These are phyloP conservation scores for Mortierella sp. DNA, from an alignment of 371 early-diverging fungal species.

Conservation along the genomic window DNA sequence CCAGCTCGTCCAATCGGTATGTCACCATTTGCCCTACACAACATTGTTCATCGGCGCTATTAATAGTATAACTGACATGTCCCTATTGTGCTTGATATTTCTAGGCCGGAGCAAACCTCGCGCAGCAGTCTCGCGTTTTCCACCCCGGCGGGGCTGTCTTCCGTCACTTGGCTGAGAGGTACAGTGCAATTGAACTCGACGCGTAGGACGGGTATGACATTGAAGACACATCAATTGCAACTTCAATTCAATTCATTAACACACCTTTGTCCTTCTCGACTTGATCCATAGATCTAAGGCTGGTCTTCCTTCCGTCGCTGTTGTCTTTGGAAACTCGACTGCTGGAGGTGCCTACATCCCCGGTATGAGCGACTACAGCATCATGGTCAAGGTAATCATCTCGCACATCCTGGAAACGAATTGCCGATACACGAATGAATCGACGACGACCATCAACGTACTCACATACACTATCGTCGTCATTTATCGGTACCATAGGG, in stretches of 20 bases:
- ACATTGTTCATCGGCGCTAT: too few relatives aligned
- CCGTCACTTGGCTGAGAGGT: conserved; percentile 74
- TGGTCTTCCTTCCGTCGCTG: conserved; percentile 75
- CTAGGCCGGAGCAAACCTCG: conserved; percentile 82
- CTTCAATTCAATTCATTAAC: not conserved
- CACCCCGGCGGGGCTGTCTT: conserved; percentile 81
- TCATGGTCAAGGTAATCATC: conserved; percentile 74
- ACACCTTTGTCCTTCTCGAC: not conserved
- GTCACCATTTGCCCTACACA: not conserved
- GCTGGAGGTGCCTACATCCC: conserved; percentile 85
- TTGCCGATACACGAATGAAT: not conserved
- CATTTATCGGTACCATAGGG: conserved; percentile 50
- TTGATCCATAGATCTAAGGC: conserved; percentile 75
- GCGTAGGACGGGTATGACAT: not conserved
- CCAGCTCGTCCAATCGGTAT: conserved; percentile 68
- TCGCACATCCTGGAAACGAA: not conserved
- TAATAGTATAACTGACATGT: not conserved
- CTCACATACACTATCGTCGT: not conserved
- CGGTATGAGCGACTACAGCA: conserved; percentile 82
- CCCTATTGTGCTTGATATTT: not conserved
- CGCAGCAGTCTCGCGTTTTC: conserved; percentile 80
- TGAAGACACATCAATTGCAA: not conserved
- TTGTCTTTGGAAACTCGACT: conserved; percentile 83
- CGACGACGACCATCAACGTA: too few relatives aligned
- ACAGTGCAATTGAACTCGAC: conserved; percentile 9